phyloP scores from a whole-genome alignment of 2,329 filamentous ascomycete genomes.

The Colletotrichum paranaense region DNA sequence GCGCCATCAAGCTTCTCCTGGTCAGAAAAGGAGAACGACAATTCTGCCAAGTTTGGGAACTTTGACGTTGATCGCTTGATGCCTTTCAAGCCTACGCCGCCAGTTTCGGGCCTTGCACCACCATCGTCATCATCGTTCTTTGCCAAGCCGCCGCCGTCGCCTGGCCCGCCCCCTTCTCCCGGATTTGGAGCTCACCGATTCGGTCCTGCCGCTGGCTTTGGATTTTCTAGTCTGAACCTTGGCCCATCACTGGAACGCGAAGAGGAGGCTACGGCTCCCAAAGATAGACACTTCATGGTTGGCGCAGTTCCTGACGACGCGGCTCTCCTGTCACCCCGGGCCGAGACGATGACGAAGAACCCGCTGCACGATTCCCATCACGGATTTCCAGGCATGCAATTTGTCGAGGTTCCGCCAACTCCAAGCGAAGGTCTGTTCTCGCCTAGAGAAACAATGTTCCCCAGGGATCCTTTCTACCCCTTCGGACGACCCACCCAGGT shows the following conservation, averaged over 20 bases:
- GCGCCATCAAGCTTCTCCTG: constrained; percentile 73
- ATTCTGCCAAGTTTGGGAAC: constrained; percentile 49
- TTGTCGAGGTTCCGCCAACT: constrained; percentile 64
- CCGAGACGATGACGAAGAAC: constrained; percentile 78
- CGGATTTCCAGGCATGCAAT: constrained; percentile 60
- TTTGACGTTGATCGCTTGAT: constrained; percentile 51
- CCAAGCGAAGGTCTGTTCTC: constrained; percentile 66
- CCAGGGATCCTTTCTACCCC: constrained; percentile 62
- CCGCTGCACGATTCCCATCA: constrained; percentile 64
- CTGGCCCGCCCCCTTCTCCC: constrained; percentile 59
- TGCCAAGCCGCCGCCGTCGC: constrained; percentile 55
- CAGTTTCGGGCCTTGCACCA: constrained; percentile 42
- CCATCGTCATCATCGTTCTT: constrained; percentile 43
- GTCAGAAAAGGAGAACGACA: constrained; percentile 60
- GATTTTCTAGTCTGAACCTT: constrained; percentile 52
- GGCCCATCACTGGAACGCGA: constrained; percentile 40
- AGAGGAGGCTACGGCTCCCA: constrained; percentile 36
- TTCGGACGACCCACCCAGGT: constrained; percentile 63
- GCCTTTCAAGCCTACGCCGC: constrained; percentile 49
- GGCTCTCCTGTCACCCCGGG: constrained; percentile 76
- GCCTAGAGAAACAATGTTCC: constrained; percentile 63
- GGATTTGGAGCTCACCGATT: constrained; percentile 56
- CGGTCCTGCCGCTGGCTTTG: constrained; percentile 51
- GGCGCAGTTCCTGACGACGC: constrained; percentile 57
- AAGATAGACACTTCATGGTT: constrained; percentile 50